Evolutionary conservation across 495 filamentous ascomycete genomes (phyloP), one percentile per base, ranked within the genome.

Genomic region (Neurospora intermedia): DNA sequence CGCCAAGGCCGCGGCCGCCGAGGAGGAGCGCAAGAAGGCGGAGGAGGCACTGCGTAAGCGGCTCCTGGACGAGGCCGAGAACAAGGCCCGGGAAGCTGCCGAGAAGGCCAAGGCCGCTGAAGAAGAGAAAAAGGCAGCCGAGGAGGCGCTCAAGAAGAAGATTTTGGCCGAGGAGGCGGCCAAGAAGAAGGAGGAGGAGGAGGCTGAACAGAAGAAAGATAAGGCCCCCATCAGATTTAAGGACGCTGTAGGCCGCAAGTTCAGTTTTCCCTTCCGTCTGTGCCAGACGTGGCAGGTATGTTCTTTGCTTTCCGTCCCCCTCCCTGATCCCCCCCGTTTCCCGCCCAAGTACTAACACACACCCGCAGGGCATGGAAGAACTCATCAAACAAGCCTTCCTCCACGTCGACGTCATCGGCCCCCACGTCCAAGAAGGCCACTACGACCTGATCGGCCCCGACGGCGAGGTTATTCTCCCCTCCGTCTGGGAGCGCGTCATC

Each of bases 381-480:
- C 85, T 97, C 31, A 96, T 97, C 80, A 90, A 91, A 76, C 92
- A 96, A 84, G 93, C 93, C 27, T 97, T 97, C 77, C 81, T 93
- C 62, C 92, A 96, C 75, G 91, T 97, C 66, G 93, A 94, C 46
- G 87, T 91, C 15, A 90, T 95, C 74, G 92, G 92, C 10, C 90
- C 90, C 46, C 92, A 94, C 77, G 93, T 97, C 23, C 91, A 90
- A 48, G 89, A 93, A 70, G 92, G 92, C 1, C 92, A 94, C 78
- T 97, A 94, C 81, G 93, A 97, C 80, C 84, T 97, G 48, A 86
- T 93, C 20, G 92, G 91, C 1, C 93, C 93, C 2, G 90, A 95
- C 78, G 91, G 91, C 72, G 92, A 95, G 76, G 96, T 97, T 76
- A 93, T 97, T 75, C 89, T 97, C 27, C 93, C 93, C 8, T 88